Evolutionary conservation across 2,329 filamentous ascomycete genomes (phyloP), one percentile per base, ranked within the genome.

Genomic region (Botryotinia calthae): DNA sequence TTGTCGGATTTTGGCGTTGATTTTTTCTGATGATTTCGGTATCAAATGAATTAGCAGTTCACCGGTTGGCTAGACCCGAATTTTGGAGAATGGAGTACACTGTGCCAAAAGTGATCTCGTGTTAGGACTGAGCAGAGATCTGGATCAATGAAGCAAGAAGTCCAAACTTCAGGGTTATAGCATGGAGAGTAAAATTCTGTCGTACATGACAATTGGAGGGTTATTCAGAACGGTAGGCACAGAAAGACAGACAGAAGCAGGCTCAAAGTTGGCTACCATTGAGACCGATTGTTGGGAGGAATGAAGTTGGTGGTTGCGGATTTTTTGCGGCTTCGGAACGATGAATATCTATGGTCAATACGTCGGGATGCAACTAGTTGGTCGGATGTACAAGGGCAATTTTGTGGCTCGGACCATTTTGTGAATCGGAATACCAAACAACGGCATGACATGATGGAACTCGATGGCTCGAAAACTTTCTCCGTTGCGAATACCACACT

Each of bases 1-100:
- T 68, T 56, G 3, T 31, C 34, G 8, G 48, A 25, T 68, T 67
- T 56, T 68, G 65, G 48, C 65, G 65, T 68, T 67, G 25, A 56
- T 42, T 12, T 28, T 56, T 56, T 44, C 16, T 68, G 34, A 68
- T 42, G 31, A 40, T 5, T 22, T 66, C 18, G 34, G 64, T 54
- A 28, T 31, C 34, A 42, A 68, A 42, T 22, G 48, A 10, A 68
- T 68, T 20, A 22, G 48, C 4, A 31, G 18, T 68, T n/a, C 65
- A 44, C 37, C 16, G 3, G 7, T 25, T 68, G n/a, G 37, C 14
- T 28, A 14, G 8, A 56, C 4, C 46, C 28, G 22, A 16, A 8
- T 28, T 42, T 31, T 42, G n/a, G n/a, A 56, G 34, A 58, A 56
- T 31, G 65, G n/a, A 34, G 25, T 16, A 56, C 10, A n/a, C 44